Evolutionary conservation across 192 early-diverging fungal genomes (phyloP), one percentile per base, ranked within the genome.

Genomic region (Rhizoclosmatium globosum): DNA sequence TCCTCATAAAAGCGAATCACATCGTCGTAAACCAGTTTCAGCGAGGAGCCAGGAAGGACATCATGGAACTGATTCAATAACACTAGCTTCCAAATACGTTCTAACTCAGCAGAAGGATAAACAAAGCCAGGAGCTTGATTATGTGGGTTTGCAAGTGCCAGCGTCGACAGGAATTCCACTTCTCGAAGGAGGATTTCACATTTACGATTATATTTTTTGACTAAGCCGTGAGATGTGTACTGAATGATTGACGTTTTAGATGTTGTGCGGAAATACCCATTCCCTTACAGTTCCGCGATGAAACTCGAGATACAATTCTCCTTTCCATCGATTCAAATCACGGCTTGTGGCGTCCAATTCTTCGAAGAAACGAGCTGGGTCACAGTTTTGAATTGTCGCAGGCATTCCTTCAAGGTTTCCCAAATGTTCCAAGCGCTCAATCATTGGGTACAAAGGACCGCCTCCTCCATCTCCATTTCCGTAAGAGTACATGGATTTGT

Each of bases 41-140:
- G 98, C 17, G 92, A 87, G 3, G 94, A 93, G 0, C 98, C 98
- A 0, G 98, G 96, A 48, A 99, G 86, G 3, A 98, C 94, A 84
- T 99, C 97, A 77, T 99, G 98, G 81, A 99, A 99, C 89, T 99
- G 98, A 78, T 94, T 96, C 85, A 99, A 86, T 21, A 95, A 90
- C 17, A 96, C 80, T 60, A 92, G 82, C 81, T 98, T 95, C 98
- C 98, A 99, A 56, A 96, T 80, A 1, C 90, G 83, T 45, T 94
- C 93, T 2, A 99, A 71, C 62, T 94, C 91, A 0, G 77, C 82
- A 46, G 92, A 91, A 2, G 95, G 95, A 74, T 99, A 95, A n/a
- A 50, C 78, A 59, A 73, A 79, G 0, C 13, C 2, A 43, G 50
- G 13, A 17, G 38, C 21, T 19, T 23, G 6, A 21, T 9, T 39